Percentiles rank a stretch among this genome's conserved stretches.
These are phyloP conservation scores for Macadamia tetraphylla DNA, from an alignment of 164 flowering plant species.

Conservation along the genomic window DNA sequence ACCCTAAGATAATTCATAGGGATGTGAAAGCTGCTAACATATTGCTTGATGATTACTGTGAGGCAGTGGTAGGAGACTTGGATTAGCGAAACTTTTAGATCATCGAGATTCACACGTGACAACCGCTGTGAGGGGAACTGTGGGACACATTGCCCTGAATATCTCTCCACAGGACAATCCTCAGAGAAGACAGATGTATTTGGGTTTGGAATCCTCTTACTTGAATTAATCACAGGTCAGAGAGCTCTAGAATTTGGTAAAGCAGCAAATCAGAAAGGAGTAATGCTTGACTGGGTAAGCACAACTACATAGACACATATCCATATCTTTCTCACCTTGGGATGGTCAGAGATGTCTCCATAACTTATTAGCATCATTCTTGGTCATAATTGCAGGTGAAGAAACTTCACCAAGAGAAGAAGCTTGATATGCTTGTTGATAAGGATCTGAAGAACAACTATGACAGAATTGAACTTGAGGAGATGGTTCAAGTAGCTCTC, in stretches of 20 bases:
- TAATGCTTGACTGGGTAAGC: constrained; percentile 88
- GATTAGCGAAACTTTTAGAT: constrained; percentile 89
- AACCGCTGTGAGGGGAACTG: constrained; percentile 91
- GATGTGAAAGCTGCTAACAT: constrained; percentile 95
- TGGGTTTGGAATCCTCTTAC: constrained; percentile 92
- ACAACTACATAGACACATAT: neutral
- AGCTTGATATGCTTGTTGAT: constrained; percentile 70
- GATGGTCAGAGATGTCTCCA: neutral
- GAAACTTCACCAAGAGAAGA: constrained; percentile 76
- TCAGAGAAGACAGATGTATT: constrained; percentile 93
- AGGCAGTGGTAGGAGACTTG: constrained; percentile 96
- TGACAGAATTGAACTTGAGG: constrained; percentile 73
- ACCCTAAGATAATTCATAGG: constrained; percentile 88
- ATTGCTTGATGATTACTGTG: constrained; percentile 78
- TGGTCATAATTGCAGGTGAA: constrained; percentile 47
- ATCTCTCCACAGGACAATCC: constrained; percentile 91
- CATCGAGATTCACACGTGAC: constrained; percentile 92
- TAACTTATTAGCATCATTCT: neutral
- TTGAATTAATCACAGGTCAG: constrained; percentile 83
- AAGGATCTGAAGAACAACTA: constrained; percentile 62
- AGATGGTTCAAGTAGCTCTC: constrained; percentile 77
- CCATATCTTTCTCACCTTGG: neutral
- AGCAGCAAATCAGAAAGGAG: constrained; percentile 82
- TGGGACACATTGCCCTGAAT: constrained; percentile 95
- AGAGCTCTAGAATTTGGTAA: constrained; percentile 87